Base-by-base conservation (phyloP, 768 basidiomycete genomes). In the Kondoa malvinella region DNA sequence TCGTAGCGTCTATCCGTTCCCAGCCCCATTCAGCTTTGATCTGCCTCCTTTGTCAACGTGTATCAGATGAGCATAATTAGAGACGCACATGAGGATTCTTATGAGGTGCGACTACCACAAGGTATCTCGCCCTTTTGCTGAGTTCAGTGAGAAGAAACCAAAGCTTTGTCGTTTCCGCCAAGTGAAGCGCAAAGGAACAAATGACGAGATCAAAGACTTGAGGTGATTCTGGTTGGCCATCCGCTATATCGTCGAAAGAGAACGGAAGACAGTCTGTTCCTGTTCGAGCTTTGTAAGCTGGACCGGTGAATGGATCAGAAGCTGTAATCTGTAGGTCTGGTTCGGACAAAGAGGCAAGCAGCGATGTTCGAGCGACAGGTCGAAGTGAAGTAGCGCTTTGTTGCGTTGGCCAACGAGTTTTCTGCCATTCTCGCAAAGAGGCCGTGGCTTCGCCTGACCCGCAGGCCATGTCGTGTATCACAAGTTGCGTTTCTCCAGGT, bases 151-250 rank as follows among this genome's bases (percentile, higher is more conserved):
- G 78, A 4, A 88, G 77, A 4, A 84, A 78, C 73, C 84, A 88
- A 25, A 87, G 77, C 65, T 84, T 82, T 0, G 84, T 85, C 1
- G 83, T 74, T 29, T 80, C 80, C 58, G 83, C 76, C 34, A 88
- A 83, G 73, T 88, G 87, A 31, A 88, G 76, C 8, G 86, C 86
- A 72, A 87, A 88, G 2, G 86, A 87, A 72, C 86, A 86, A 26
- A 88, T 75, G 16, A 85, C 82, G 77, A 88, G 80, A 71, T 88
- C 86, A 56, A 83, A 78, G 61, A 73, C 66, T 15, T 65, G 2
- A 15, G 66, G 57, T 26, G 56, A 69, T 25, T 57, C 4, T 75
- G 56, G 60, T 25, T 56, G 4, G 4, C 68, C 70, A 3, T 62
- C 57, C 4, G 85, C 82, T 61, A 88, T 80, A 50, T 85, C 84